Conservation (phyloP, 2,329 filamentous ascomycete genomes). For the Basipetospora sp. region DNA sequence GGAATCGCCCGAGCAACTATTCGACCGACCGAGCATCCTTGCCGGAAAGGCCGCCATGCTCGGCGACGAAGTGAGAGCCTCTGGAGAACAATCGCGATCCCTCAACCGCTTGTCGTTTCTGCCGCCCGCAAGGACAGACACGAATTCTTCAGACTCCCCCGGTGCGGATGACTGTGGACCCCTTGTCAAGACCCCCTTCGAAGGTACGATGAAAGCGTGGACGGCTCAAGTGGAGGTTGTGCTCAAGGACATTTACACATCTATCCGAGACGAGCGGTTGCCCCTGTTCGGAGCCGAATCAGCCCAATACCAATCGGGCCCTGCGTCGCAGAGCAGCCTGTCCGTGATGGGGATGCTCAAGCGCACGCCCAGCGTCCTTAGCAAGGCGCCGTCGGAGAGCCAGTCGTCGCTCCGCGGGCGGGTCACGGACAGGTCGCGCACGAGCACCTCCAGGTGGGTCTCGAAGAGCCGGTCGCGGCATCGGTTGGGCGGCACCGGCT, state of each 20-base stretch:
- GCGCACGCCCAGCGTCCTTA: conserved; percentile 77
- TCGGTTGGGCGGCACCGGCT: conserved; percentile 54
- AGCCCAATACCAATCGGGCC: conserved; percentile 23
- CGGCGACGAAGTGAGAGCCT: conserved; percentile 19
- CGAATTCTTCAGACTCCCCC: conserved; percentile 18
- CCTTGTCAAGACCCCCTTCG: conserved; percentile 63
- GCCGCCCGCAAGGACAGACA: conserved; percentile 30
- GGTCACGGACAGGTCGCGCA: conserved; percentile 41
- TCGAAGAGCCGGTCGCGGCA: conserved; percentile 76
- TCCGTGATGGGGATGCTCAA: conserved; percentile 66
- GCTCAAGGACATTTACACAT: conserved; percentile 78
- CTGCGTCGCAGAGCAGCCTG: conserved; percentile 45
- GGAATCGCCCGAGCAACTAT: conserved; percentile 52
- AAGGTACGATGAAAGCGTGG: conserved; percentile 65
- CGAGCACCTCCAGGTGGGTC: conserved; percentile 52
- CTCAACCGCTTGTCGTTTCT: conserved; percentile 35
- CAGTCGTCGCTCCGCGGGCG: conserved; percentile 57
- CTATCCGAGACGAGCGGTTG: conserved; percentile 73
- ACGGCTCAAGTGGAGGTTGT: conserved; percentile 80
- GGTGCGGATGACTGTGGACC: conserved; percentile 46
- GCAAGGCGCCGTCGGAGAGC: conserved; percentile 80
- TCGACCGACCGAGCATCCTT: conserved; percentile 40
- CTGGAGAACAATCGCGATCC: conserved; percentile 24
- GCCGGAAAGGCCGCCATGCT: conserved; percentile 25
- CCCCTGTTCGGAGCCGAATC: conserved; percentile 63